phyloP scores from a whole-genome alignment of 1,139 yeast genomes.

The Zygosaccharomyces sapae region DNA sequence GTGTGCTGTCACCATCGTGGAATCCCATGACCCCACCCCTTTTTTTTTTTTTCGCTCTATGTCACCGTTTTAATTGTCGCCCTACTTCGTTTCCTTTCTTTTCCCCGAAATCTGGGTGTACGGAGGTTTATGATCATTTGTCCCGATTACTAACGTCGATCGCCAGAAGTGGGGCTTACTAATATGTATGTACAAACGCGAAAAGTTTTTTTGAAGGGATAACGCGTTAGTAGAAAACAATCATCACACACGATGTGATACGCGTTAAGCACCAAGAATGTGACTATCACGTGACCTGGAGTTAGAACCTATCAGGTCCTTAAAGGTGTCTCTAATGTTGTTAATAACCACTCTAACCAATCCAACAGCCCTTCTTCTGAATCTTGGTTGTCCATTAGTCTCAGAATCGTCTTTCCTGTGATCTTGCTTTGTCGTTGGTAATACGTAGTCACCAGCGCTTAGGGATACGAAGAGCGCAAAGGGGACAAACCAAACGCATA shows the following conservation, averaged over 20 bases:
- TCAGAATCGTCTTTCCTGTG: constrained; percentile 19
- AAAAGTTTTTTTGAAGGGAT: neutral
- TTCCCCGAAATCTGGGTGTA: neutral
- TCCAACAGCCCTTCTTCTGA: constrained; percentile 44
- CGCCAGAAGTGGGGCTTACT: neutral
- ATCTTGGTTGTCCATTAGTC: constrained; percentile 31
- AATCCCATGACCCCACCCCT: neutral
- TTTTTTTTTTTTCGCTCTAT: neutral
- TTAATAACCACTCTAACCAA: constrained; percentile 65
- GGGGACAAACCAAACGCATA: constrained; percentile 92
- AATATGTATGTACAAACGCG: neutral
- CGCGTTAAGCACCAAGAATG: neutral
- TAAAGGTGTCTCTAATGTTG: constrained; percentile 14
- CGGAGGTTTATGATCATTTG: neutral
- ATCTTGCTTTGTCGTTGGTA: constrained; percentile 52
- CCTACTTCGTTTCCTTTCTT: too few species aligned
- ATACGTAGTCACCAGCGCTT: constrained; percentile 85
- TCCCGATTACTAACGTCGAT: neutral
- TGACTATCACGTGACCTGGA: neutral
- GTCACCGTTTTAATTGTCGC: too few species aligned
- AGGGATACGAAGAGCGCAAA: constrained; percentile 86
- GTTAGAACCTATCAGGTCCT: neutral
- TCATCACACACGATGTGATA: neutral
- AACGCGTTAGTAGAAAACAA: neutral
- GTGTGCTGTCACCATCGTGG: neutral